Evolutionary conservation across 352 stramenopile species (phyloP).

Genomic region (Phytophthora pini): DNA sequence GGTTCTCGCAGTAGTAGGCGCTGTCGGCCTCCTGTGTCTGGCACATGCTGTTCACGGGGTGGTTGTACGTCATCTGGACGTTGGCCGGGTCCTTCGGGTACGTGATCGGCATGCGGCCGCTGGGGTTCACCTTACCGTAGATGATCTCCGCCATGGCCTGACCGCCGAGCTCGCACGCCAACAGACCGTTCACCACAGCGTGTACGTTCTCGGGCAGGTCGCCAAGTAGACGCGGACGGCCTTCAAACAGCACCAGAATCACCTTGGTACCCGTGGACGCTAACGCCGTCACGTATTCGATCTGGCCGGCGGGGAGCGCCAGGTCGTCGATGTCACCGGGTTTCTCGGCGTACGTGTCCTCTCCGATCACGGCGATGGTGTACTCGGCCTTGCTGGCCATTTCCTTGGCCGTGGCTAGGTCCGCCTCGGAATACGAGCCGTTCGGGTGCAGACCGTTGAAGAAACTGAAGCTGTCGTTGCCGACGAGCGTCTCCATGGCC

Average conservation of each 20-base stretch:
- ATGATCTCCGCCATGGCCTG: conserved; percentile 35
- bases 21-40: conserved; percentile 42
- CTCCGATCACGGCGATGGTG: conserved; percentile 43
- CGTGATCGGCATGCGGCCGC: conserved; percentile 72
- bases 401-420: conserved; percentile 34
- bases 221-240: conserved; percentile 54
- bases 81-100: conserved; percentile 68
- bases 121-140: conserved; percentile 35
- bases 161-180: conserved; percentile 28
- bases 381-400: conserved; percentile 35
- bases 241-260: conserved; percentile 71
- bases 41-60: conserved; percentile 53
- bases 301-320: conserved; percentile 19
- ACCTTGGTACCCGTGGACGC: conserved; percentile 54
- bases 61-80: conserved; percentile 70
- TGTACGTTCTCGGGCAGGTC: conserved; percentile 50
- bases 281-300: conserved; percentile 28
- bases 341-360: conserved; percentile 53
- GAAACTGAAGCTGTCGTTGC: conserved; percentile 33
- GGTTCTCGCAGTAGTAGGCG: conserved; percentile 50
- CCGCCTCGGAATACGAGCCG: conserved; percentile 33
- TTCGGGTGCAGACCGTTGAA: conserved; percentile 39
- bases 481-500: conserved; percentile 28
- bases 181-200: conserved; percentile 33
- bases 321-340: conserved; percentile 34